phyloP scores from a whole-genome alignment of 139 green algal species.

The Trebouxia sp. region DNA sequence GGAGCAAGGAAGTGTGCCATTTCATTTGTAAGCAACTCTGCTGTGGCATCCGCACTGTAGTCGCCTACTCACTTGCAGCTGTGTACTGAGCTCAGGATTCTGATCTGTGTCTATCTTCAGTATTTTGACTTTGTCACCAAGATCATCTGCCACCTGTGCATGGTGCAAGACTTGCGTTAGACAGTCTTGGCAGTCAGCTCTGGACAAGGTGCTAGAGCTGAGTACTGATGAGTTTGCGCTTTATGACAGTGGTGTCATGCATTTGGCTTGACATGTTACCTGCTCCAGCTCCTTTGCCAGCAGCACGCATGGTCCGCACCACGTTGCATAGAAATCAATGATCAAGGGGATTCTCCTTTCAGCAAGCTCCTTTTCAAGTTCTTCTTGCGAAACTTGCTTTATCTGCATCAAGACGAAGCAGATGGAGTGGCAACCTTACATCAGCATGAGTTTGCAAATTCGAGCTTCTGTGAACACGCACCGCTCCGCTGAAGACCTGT shows the following conservation, averaged over 20 bases:
- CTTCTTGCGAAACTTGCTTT: conserved; percentile 76
- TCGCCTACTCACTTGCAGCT: conserved; percentile 61
- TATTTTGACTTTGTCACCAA: conserved; percentile 77
- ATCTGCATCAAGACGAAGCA: too few species aligned
- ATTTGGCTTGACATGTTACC: conserved; percentile 33
- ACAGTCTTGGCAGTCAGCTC: too few species aligned
- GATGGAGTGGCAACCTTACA: too few species aligned
- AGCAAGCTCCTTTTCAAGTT: conserved; percentile 82
- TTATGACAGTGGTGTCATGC: not conserved
- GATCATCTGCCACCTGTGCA: conserved; percentile 65
- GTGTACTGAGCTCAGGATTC: conserved; percentile 76
- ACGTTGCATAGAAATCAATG: conserved; percentile 95
- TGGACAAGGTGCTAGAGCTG: too few species aligned
- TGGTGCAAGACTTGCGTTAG: too few species aligned
- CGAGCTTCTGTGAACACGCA: too few species aligned
- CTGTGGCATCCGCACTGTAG: too few species aligned
- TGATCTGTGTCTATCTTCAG: conserved; percentile 96
- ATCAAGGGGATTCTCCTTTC: conserved; percentile 75
- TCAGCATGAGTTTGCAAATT: too few species aligned
- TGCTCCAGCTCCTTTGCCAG: conserved; percentile 75
- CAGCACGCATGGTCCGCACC: conserved; percentile 79
- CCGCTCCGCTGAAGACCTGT: not conserved
- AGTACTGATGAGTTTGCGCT: not conserved
- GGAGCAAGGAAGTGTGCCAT: too few species aligned
- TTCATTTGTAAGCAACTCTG: too few species aligned